Evolutionary conservation across 108 stramenopile genomes (phyloP).

Genomic region (Pseudonitzschia pungens): DNA sequence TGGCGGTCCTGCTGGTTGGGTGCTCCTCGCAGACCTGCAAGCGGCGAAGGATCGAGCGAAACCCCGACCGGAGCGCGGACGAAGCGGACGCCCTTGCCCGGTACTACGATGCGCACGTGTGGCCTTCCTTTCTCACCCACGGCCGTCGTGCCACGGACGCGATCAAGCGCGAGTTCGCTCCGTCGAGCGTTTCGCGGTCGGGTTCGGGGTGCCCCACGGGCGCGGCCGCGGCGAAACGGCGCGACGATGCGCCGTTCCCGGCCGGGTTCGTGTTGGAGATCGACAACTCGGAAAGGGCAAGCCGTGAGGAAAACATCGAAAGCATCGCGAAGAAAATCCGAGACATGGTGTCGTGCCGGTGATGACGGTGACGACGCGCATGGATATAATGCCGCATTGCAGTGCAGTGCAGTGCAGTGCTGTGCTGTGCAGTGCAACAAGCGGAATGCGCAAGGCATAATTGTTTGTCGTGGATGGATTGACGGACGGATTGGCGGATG

Average conservation of each 20-base stretch:
- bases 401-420: too few relatives aligned
- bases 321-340: neutral
- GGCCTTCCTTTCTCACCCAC: neutral
- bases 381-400: too few relatives aligned
- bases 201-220: too few relatives aligned
- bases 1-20: neutral
- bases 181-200: too few relatives aligned
- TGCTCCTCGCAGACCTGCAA: neutral
- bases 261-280: neutral
- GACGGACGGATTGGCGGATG: too few relatives aligned
- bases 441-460: too few relatives aligned
- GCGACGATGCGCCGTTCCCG: neutral
- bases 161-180: neutral
- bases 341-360: neutral
- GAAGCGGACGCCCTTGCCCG: neutral
- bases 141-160: neutral
- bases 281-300: neutral
- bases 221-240: too few relatives aligned
- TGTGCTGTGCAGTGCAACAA: too few relatives aligned
- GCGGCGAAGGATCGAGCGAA: neutral
- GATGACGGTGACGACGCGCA: too few relatives aligned
- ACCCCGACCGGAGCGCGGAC: neutral
- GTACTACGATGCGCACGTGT: neutral
- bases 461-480: too few relatives aligned
- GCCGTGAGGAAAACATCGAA: neutral